Evolutionary conservation across 2,329 filamentous ascomycete species (phyloP).

Genomic region (Penicillium psychrosexuale): DNA sequence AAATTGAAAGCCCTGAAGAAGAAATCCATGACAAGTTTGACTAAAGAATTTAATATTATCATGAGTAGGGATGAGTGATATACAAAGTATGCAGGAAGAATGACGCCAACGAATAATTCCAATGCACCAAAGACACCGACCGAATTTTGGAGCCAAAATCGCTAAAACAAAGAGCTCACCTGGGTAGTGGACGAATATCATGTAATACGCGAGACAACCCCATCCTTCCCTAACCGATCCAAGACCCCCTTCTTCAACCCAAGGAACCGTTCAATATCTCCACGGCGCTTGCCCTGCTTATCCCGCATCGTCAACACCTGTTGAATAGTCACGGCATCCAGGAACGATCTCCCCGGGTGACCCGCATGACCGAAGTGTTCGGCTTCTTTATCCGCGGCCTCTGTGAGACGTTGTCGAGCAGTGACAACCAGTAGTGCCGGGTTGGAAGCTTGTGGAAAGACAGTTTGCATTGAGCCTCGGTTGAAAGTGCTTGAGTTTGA

Average conservation of each 20-base stretch:
- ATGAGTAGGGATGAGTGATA: conserved; percentile 5
- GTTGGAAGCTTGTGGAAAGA: conserved; percentile 45
- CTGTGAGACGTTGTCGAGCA: conserved; percentile 50
- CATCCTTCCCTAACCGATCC: conserved; percentile 36
- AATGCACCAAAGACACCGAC: neutral
- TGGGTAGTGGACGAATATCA: neutral
- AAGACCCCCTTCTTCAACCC: conserved; percentile 46
- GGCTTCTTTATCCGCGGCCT: conserved; percentile 55
- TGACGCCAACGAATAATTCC: neutral
- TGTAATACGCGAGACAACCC: conserved; percentile 29
- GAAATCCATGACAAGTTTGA: neutral
- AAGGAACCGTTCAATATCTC: conserved; percentile 46
- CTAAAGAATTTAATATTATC: neutral
- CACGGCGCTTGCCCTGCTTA: conserved; percentile 33
- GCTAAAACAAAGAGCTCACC: neutral
- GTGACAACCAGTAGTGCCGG: conserved; percentile 55
- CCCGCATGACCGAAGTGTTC: conserved; percentile 45
- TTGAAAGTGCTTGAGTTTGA: conserved; percentile 54
- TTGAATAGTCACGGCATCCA: conserved; percentile 51
- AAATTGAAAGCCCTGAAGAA: neutral
- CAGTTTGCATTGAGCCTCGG: conserved; percentile 32
- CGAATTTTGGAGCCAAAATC: neutral
- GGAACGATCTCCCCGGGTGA: conserved; percentile 43
- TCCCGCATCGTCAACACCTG: conserved; percentile 51
- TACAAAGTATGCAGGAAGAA: neutral